Percentiles rank a stretch among this genome's conserved stretches.
phyloP scores from a whole-genome alignment of 2,329 filamentous ascomycete genomes.

The Teratosphaeria epicoccoides region DNA sequence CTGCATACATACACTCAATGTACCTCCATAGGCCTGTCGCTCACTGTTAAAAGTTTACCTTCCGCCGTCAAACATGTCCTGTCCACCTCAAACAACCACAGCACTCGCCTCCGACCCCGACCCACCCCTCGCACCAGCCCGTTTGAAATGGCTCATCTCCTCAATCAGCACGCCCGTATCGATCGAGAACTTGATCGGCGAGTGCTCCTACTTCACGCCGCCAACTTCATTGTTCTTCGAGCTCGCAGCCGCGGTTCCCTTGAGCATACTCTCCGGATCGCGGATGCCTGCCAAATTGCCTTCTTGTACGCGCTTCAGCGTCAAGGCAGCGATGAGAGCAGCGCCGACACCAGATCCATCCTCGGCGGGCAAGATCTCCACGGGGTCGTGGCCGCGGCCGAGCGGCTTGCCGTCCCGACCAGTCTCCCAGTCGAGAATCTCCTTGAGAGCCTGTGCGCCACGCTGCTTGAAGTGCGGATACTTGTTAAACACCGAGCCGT shows the following conservation, averaged over 20 bases:
- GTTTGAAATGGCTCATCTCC: not conserved
- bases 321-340: conserved; percentile 74
- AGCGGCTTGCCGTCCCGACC: conserved; percentile 53
- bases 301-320: conserved; percentile 50
- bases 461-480: conserved; percentile 96
- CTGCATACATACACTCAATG: not conserved
- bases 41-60: not conserved
- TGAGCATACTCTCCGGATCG: conserved; percentile 37
- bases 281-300: conserved; percentile 50
- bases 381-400: conserved; percentile 58
- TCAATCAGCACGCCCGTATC: not conserved
- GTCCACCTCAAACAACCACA: not conserved
- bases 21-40: not conserved
- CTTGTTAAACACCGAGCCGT: conserved; percentile 97
- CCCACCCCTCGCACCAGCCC: not conserved
- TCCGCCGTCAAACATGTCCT: not conserved
- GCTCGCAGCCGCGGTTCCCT: conserved; percentile 21
- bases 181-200: not conserved
- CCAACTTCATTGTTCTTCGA: not conserved
- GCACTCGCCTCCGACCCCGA: not conserved
- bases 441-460: conserved; percentile 76
- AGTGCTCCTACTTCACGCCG: not conserved
- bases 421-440: conserved; percentile 89
- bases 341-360: conserved; percentile 96
- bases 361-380: conserved; percentile 81